Evolutionary conservation across 2,329 filamentous ascomycete species (phyloP).

Genomic region (Aureobasidium sp.): DNA sequence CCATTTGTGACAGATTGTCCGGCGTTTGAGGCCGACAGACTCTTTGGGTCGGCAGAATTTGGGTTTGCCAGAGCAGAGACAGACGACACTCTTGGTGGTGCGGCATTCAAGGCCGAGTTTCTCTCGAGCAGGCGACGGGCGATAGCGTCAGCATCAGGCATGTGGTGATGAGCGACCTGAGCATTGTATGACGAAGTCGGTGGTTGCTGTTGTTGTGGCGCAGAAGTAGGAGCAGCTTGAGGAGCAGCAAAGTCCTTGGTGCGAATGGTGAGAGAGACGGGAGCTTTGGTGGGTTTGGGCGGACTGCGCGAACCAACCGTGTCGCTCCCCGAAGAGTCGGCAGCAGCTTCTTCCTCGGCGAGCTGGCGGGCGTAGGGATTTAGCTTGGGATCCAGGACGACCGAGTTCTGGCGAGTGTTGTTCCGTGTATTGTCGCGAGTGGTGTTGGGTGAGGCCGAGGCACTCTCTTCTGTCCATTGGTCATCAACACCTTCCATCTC

Average conservation of each 20-base stretch:
- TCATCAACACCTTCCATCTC: constrained; percentile 21
- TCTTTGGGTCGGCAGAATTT: constrained; percentile 28
- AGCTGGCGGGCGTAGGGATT: constrained; percentile 15
- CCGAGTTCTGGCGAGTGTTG: constrained; percentile 21
- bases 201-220: constrained; percentile 3
- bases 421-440: constrained; percentile 19
- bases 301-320: not conserved
- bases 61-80: constrained; percentile 42
- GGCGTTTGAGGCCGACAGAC: constrained; percentile 31
- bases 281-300: not conserved
- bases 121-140: constrained; percentile 62
- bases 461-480: constrained; percentile 21
- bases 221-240: not conserved
- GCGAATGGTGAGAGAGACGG: not conserved
- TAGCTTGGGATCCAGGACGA: constrained; percentile 17
- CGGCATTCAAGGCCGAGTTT: constrained; percentile 52
- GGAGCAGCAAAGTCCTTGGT: constrained; percentile 15
- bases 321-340: constrained; percentile 3
- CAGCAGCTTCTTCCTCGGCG: not conserved
- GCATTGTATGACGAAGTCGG: constrained; percentile 10
- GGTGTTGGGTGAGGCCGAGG: constrained; percentile 20
- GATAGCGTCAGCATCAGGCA: constrained; percentile 56
- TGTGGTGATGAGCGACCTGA: constrained; percentile 15
- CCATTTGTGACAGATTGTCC: constrained; percentile 19
- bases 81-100: constrained; percentile 57